These are phyloP conservation scores for Candida sanyaensis DNA, from an alignment of 1,139 yeast genomes.

Conservation along the genomic window DNA sequence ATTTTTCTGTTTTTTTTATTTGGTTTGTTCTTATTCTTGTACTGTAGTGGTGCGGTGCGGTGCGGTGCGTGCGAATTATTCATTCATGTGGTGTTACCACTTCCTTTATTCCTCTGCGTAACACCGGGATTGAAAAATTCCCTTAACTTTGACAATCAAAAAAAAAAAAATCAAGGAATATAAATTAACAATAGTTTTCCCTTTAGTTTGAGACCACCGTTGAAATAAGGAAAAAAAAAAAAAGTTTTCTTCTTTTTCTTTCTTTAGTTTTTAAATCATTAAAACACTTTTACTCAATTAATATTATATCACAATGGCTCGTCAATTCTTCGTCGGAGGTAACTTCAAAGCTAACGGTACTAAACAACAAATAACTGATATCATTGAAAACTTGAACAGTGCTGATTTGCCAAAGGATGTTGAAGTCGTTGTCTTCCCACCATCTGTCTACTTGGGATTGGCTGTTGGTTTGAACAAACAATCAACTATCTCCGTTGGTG, in stretches of 20 bases:
- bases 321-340: conserved; percentile 97
- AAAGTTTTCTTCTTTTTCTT: neutral
- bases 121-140: neutral
- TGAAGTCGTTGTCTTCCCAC: conserved; percentile 96
- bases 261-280: neutral
- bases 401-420: conserved; percentile 73
- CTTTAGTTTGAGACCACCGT: neutral
- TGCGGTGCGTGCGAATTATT: neutral
- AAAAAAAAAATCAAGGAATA: neutral
- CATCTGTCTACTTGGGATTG: conserved; percentile 85
- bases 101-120: neutral
- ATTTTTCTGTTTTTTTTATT: neutral
- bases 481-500: conserved; percentile 75
- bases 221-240: neutral
- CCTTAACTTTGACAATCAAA: neutral
- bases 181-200: conserved; percentile 2
- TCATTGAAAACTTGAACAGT: conserved; percentile 79
- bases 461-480: conserved; percentile 72
- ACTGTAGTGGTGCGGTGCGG: neutral
- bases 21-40: neutral
- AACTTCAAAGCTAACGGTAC: conserved; percentile 99
- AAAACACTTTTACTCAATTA: neutral
- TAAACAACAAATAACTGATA: conserved; percentile 77
- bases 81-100: conserved; percentile 2
- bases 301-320: conserved; percentile 54